Base-by-base conservation (phyloP, 225 moss, liverwort and hornwort genomes). In the Pseudisothecium myosuroides region DNA sequence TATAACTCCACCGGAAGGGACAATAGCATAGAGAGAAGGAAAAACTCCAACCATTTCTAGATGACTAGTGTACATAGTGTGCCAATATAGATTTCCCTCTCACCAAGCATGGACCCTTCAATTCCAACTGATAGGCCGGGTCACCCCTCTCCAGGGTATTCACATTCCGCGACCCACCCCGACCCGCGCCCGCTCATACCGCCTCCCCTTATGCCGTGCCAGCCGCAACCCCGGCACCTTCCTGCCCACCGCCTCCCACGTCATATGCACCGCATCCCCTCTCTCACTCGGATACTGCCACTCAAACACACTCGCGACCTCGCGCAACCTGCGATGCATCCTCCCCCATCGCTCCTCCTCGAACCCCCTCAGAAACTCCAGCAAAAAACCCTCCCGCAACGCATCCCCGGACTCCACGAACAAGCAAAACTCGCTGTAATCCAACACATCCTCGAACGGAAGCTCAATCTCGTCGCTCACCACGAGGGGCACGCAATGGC, bases 401-500 rank as follows among this genome's bases (percentile, higher is more conserved):
- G 92, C 90, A 6, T 90, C 79, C 17, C 50, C 26, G 7, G 85
- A 60, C 1, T 45, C 61, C 64, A 92, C 85, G 29, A 93, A 93
- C 58, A 93, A 47, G 67, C 92, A 92, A 4, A 93, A 93, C 68
- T 90, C 17, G 23, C 82, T 82, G 89, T 93, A 93, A 39, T 92
- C 90, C 14, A 93, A 59, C 10, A 82, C 90, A 32, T 90, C 90
- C 79, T 92, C 93, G 13, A 89, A 93, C 28, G 93, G 93, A 3
- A 93, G 92, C 85, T 93, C 93, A 14, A 93, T 85, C 59, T 93
- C 89, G 72, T 93, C 90, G 50, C 93, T 93, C 52, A 93, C 78
- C 16, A 93, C 67, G 31, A 93, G 32, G 17, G 93, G 93, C 54
- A 93, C 89, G 90, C 93, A 93, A 2, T 66, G 79, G 29, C 93